A percentile compares a stretch with the other conserved stretches of the same genome.
These are phyloP conservation scores for Mycena amicta DNA, from an alignment of 768 basidiomycete genomes.

Conservation along the genomic window DNA sequence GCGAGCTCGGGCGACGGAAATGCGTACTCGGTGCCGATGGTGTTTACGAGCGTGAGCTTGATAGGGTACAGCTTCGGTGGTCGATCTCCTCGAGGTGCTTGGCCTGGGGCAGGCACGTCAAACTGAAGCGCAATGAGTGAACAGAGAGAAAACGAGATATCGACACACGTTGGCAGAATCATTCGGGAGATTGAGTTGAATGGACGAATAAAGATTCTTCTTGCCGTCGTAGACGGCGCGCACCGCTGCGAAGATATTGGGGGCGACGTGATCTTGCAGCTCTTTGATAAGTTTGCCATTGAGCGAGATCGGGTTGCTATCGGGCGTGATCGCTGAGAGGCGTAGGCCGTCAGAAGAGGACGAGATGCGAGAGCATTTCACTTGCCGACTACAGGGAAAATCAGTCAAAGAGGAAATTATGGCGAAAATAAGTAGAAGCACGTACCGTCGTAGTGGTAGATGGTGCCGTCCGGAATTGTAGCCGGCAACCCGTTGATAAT, in stretches of 20 bases:
- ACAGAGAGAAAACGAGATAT: not conserved
- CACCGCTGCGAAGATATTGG: conserved; percentile 50
- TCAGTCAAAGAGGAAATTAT: no score
- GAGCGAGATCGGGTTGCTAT: conserved; percentile 49
- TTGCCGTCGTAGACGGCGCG: conserved; percentile 57
- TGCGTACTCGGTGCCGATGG: conserved; percentile 37
- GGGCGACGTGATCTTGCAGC: conserved; percentile 47
- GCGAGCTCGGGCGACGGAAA: not conserved
- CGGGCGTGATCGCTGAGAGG: conserved; percentile 40
- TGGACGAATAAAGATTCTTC: conserved; percentile 56
- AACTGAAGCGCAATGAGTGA: conserved; percentile 19
- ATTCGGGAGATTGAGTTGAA: conserved; percentile 35
- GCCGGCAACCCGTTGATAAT: conserved; percentile 56
- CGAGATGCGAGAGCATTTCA: no score
- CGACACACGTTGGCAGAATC: conserved; percentile 21
- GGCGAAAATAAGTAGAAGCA: no score
- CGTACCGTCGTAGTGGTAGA: conserved; percentile 75
- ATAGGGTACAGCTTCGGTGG: conserved; percentile 13
- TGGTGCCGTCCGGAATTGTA: conserved; percentile 51
- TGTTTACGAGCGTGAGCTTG: conserved; percentile 4
- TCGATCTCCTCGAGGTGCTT: conserved; percentile 9
- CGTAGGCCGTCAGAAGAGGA: no score
- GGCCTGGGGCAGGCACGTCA: conserved; percentile 27
- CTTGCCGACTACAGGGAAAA: no score
- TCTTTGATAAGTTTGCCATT: conserved; percentile 52